Evolutionary conservation across 805 yeast species (phyloP).

Genomic region (Lipomyces japonicus): DNA sequence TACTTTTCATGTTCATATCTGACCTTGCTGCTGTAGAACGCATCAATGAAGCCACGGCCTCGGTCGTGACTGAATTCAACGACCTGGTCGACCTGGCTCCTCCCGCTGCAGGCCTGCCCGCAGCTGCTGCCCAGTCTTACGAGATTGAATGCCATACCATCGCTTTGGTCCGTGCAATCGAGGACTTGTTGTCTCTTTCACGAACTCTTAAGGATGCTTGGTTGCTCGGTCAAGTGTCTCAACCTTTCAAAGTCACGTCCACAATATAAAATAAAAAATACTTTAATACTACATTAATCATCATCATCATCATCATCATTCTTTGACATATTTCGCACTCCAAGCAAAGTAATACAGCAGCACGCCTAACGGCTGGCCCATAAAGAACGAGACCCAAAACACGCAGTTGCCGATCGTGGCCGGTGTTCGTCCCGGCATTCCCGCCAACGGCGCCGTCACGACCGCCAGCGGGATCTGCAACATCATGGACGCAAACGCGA

Average conservation of each 20-base stretch:
- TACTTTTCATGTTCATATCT: no score
- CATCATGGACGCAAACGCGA: constrained; percentile 45
- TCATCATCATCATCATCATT: neutral
- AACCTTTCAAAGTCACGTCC: neutral
- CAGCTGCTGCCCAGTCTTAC: constrained; percentile 40
- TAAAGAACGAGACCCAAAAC: constrained; percentile 46
- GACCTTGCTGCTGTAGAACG: constrained; percentile 25
- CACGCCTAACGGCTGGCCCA: constrained; percentile 47
- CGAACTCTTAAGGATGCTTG: constrained; percentile 44
- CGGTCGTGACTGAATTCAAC: constrained; percentile 27
- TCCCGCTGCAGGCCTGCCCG: no score
- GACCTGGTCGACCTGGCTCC: constrained; percentile 34
- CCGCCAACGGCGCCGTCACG: constrained; percentile 44
- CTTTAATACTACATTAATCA: neutral
- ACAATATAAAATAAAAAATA: neutral
- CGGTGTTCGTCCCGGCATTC: constrained; percentile 41
- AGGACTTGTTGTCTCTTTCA: constrained; percentile 41
- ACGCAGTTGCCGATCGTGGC: constrained; percentile 44
- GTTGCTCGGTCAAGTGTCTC: constrained; percentile 41
- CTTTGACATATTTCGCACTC: constrained; percentile 32
- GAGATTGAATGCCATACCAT: constrained; percentile 41
- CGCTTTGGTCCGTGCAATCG: constrained; percentile 35
- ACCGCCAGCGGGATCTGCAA: constrained; percentile 44
- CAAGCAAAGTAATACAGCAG: constrained; percentile 46
- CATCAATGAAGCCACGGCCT: constrained; percentile 24